phyloP scores from a whole-genome alignment of 352 stramenopile species.

The Pythium phragmiticola region DNA sequence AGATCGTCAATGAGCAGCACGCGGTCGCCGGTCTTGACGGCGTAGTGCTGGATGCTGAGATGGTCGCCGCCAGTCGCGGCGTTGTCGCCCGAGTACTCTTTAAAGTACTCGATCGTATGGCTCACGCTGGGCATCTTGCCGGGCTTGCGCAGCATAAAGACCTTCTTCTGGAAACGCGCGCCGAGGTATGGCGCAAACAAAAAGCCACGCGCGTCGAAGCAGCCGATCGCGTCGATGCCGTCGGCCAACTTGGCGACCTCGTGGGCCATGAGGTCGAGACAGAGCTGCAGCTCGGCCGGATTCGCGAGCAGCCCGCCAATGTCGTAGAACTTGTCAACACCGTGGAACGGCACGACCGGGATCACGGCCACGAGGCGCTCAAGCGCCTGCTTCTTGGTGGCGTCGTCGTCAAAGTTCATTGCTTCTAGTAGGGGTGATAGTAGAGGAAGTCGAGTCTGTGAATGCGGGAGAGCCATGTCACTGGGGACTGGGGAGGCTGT shows the following conservation, averaged over 20 bases:
- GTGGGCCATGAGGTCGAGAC: conserved; percentile 92
- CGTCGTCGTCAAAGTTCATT: conserved; percentile 44
- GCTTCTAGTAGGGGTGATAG: not conserved
- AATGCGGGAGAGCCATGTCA: too few species aligned
- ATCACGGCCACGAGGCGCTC: conserved; percentile 84
- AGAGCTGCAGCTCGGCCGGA: conserved; percentile 87
- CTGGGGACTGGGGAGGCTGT: not conserved
- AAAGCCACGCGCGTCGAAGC: conserved; percentile 97
- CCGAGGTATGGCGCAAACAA: conserved; percentile 95
- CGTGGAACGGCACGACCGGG: conserved; percentile 96
- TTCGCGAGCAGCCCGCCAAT: conserved; percentile 93
- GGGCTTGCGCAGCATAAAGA: conserved; percentile 98
- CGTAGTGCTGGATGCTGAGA: conserved; percentile 85
- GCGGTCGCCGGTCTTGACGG: conserved; percentile 70
- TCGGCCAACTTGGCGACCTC: conserved; percentile 53
- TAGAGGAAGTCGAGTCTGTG: not conserved
- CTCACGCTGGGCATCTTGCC: conserved; percentile 97
- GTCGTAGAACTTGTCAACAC: conserved; percentile 95
- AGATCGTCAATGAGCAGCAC: conserved; percentile 98
- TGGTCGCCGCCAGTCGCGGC: conserved; percentile 64
- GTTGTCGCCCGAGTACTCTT: conserved; percentile 92
- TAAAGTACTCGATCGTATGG: conserved; percentile 91
- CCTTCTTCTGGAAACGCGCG: conserved; percentile 94
- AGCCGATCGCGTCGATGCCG: conserved; percentile 79
- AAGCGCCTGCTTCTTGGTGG: conserved; percentile 50